These are phyloP conservation scores for Plantago ovata DNA, from an alignment of 257 asterid genomes.

Conservation along the genomic window DNA sequence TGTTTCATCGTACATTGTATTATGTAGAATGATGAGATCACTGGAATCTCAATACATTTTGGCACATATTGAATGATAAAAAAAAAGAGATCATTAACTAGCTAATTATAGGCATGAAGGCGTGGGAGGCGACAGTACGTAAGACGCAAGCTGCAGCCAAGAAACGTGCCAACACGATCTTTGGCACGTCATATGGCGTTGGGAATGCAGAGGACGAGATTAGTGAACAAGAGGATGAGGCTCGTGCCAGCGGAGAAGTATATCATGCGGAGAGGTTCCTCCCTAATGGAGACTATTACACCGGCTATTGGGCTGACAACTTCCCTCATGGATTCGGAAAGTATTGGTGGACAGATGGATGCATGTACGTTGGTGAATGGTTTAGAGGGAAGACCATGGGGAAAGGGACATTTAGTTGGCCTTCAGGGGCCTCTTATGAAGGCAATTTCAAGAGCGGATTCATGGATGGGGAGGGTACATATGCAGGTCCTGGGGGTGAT, in stretches of 20 bases:
- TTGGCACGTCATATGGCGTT: conserved; percentile 48
- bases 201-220: conserved; percentile 37
- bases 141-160: conserved; percentile 86
- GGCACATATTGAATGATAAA: conserved; percentile 5
- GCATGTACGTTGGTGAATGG: conserved; percentile 92
- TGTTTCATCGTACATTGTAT: background rate
- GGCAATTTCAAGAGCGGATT: conserved; percentile 90
- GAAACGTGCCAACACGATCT: conserved; percentile 76
- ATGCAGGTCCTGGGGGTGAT: conserved; percentile 59
- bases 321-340: conserved; percentile 84
- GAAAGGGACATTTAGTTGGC: conserved; percentile 75
- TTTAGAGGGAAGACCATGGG: conserved; percentile 75
- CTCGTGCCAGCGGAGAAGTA: conserved; percentile 53
- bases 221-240: conserved; percentile 38
- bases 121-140: conserved; percentile 92
- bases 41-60: conserved; percentile 9
- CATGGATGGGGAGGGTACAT: conserved; percentile 91
- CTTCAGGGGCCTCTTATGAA: conserved; percentile 76
- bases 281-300: conserved; percentile 80
- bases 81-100: background rate
- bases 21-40: background rate
- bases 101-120: conserved; percentile 67
- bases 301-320: conserved; percentile 71
- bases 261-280: conserved; percentile 71
- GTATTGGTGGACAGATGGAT: conserved; percentile 95